Conservation (phyloP, 768 basidiomycete genomes). For the Dioszegia aurantiaca region DNA sequence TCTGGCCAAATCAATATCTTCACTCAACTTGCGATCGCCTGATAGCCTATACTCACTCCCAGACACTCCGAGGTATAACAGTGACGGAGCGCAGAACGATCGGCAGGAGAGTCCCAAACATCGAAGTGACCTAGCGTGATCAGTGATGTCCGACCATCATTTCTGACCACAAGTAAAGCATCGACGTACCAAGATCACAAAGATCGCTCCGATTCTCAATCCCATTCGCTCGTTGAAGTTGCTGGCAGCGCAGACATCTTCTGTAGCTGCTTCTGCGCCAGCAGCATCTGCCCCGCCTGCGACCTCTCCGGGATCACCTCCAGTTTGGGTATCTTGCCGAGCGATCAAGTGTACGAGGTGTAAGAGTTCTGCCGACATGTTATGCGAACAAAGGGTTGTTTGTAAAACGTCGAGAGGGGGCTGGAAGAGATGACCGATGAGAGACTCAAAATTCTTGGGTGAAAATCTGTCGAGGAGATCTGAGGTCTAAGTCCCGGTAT, state of each 20-base stretch:
- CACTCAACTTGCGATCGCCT: background rate
- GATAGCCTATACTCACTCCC: constrained; percentile 62
- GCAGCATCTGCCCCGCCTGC: constrained; percentile 1
- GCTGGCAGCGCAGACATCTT: constrained; percentile 41
- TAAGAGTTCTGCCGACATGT: constrained; percentile 7
- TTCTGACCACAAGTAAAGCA: too few relatives aligned
- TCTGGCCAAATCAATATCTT: constrained; percentile 49
- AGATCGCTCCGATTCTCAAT: constrained; percentile 49
- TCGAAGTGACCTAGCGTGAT: constrained; percentile 42
- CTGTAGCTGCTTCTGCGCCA: constrained; percentile 1
- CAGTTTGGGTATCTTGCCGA: constrained; percentile 2
- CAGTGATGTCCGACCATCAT: background rate
- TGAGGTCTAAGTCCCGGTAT: too few relatives aligned
- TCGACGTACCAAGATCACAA: constrained; percentile 48
- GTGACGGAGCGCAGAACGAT: constrained; percentile 35
- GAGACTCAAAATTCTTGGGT: background rate
- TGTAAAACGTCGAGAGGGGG: background rate
- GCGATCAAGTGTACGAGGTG: constrained; percentile 5
- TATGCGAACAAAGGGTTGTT: background rate
- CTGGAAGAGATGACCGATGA: background rate
- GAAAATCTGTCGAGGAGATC: background rate
- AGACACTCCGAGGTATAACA: constrained; percentile 61
- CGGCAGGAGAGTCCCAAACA: constrained; percentile 42
- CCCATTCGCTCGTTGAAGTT: constrained; percentile 26
- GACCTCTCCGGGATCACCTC: background rate